Evolutionary conservation across 805 yeast genomes (phyloP).

Genomic region (Candida boidinii): DNA sequence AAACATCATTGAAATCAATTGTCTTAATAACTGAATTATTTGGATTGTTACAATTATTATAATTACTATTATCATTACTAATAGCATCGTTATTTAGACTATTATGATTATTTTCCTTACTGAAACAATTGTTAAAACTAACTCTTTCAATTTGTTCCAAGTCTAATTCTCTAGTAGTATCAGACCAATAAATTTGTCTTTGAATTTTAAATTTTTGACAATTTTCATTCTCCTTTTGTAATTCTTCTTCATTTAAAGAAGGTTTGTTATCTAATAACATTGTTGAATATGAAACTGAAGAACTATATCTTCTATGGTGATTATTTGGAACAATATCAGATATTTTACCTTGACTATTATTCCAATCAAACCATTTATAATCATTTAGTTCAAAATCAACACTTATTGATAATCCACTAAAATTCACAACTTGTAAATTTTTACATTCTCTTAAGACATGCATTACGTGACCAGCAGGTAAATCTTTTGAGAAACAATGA

Average conservation of each 20-base stretch:
- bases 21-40: slow-evolving; percentile 25
- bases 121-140: too few relatives aligned
- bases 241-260: slow-evolving; percentile 11
- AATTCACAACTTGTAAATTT: slow-evolving; percentile 43
- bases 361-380: slow-evolving; percentile 28
- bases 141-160: slow-evolving; percentile 14
- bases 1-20: slow-evolving; percentile 40
- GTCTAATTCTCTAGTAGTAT: slow-evolving; percentile 26
- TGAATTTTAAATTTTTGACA: slow-evolving; percentile 7
- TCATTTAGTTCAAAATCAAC: slow-evolving; percentile 52
- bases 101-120: too few relatives aligned
- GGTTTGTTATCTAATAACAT: slow-evolving; percentile 23
- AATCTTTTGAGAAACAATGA: slow-evolving; percentile 61
- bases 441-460: slow-evolving; percentile 65
- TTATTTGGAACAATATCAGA: slow-evolving; percentile 1
- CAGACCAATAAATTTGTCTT: slow-evolving; percentile 19
- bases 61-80: too few relatives aligned
- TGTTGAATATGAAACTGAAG: slow-evolving; percentile 12
- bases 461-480: slow-evolving; percentile 70
- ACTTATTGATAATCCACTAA: slow-evolving; percentile 56
- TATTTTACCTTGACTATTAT: slow-evolving; percentile 11
- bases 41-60: too few relatives aligned
- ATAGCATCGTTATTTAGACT: too few relatives aligned
- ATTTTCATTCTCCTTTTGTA: slow-evolving; percentile 8
- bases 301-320: slow-evolving; percentile 2